Conservation (phyloP, 2,329 filamentous ascomycete genomes). For the Didymella lethalis region DNA sequence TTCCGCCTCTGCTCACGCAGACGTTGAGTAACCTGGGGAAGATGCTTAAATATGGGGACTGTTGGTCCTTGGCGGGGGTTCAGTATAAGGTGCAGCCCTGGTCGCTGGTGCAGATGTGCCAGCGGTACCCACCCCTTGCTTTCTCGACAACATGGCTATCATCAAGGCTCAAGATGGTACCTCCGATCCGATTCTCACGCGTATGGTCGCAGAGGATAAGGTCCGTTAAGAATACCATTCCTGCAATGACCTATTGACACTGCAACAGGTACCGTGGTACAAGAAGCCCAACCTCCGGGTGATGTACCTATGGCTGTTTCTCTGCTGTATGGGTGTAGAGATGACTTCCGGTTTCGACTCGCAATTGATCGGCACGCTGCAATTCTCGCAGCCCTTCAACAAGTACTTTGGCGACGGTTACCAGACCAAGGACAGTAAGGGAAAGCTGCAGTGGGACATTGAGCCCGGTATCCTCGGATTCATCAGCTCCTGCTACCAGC, state of each 20-base stretch:
- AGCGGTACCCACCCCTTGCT: constrained; percentile 22
- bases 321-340: constrained; percentile 51
- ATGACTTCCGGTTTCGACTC: constrained; percentile 51
- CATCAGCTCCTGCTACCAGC: constrained; percentile 48
- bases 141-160: constrained; percentile 38
- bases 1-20: constrained; percentile 12
- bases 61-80: constrained; percentile 10
- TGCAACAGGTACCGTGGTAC: constrained; percentile 50
- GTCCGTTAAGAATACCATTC: not conserved
- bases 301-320: constrained; percentile 51
- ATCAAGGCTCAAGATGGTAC: constrained; percentile 35
- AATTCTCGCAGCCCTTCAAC: constrained; percentile 47
- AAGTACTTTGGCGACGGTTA: constrained; percentile 45
- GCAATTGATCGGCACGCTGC: constrained; percentile 49
- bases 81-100: constrained; percentile 36
- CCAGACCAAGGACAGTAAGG: constrained; percentile 16
- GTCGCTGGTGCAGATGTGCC: constrained; percentile 21
- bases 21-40: constrained; percentile 36
- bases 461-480: constrained; percentile 42
- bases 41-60: constrained; percentile 14
- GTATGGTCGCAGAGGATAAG: constrained; percentile 53
- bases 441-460: constrained; percentile 33
- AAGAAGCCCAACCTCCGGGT: constrained; percentile 51
- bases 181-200: constrained; percentile 54
- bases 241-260: not conserved